Evolutionary conservation across 371 early-diverging fungal species (phyloP).

Genomic region (Mucor lusitanicus): DNA sequence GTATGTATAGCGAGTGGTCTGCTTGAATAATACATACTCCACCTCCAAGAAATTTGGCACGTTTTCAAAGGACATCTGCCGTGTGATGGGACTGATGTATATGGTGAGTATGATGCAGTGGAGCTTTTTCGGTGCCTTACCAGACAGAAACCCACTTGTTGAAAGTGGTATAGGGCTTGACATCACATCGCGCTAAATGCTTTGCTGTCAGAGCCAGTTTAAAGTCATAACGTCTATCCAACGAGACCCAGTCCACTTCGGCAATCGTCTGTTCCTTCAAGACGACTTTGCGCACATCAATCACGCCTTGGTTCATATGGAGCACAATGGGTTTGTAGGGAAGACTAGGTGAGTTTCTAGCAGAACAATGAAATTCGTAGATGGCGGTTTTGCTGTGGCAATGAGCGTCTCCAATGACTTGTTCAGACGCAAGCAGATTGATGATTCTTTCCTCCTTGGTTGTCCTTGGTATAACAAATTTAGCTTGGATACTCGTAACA

Average conservation of each 20-base stretch:
- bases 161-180: slow-evolving; percentile 50
- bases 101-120: background rate
- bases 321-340: slow-evolving; percentile 31
- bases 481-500: too few species aligned
- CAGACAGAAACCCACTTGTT: slow-evolving; percentile 44
- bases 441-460: slow-evolving; percentile 1
- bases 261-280: slow-evolving; percentile 21
- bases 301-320: slow-evolving; percentile 35
- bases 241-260: slow-evolving; percentile 42
- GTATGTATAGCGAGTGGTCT: slow-evolving; percentile 27
- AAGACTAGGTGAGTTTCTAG: slow-evolving; percentile 34
- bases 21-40: slow-evolving; percentile 28
- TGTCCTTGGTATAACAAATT: background rate
- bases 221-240: slow-evolving; percentile 53
- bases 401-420: background rate
- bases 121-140: slow-evolving; percentile 17
- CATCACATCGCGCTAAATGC: slow-evolving; percentile 33
- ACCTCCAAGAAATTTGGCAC: slow-evolving; percentile 45
- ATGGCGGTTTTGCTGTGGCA: background rate
- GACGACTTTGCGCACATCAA: slow-evolving; percentile 41
- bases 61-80: slow-evolving; percentile 43
- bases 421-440: background rate
- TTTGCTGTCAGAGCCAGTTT: slow-evolving; percentile 30
- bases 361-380: slow-evolving; percentile 46
- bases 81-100: slow-evolving; percentile 27